Percentiles rank a stretch among this genome's conserved stretches.
Evolutionary conservation across 768 basidiomycete genomes (phyloP).

Genomic region (Suillus lakei): DNA sequence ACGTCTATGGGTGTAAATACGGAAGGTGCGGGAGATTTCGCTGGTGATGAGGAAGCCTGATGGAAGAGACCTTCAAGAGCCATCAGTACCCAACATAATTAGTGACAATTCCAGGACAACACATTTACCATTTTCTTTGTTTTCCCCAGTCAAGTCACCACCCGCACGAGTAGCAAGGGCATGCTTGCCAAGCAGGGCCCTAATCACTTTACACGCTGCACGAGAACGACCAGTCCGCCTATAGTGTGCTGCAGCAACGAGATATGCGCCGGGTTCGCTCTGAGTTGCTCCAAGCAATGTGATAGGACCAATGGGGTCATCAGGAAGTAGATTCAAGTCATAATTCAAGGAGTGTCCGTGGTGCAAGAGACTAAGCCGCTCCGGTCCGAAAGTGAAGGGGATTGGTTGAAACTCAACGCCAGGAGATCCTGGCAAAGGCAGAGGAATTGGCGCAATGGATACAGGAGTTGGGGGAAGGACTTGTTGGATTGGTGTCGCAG

Average conservation of each 20-base stretch:
- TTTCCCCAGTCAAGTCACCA: not conserved
- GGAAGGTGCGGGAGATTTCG: constrained; percentile 14
- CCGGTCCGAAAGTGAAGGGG: constrained; percentile 7
- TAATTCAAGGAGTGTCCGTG: constrained; percentile 34
- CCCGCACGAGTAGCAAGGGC: not conserved
- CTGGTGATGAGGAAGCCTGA: constrained; percentile 12
- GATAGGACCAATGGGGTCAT: constrained; percentile 33
- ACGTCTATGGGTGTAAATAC: constrained; percentile 14
- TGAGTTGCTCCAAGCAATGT: constrained; percentile 30
- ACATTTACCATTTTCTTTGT: constrained; percentile 30
- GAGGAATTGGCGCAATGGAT: constrained; percentile 14
- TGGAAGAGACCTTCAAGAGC: constrained; percentile 16
- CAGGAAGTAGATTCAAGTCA: constrained; percentile 32
- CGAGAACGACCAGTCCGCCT: constrained; percentile 37
- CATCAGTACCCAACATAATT: constrained; percentile 19
- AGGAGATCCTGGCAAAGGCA: constrained; percentile 19
- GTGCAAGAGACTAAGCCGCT: constrained; percentile 29
- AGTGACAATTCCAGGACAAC: constrained; percentile 12
- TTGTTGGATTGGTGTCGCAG: constrained; percentile 6
- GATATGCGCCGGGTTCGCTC: constrained; percentile 37
- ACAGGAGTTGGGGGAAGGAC: constrained; percentile 19
- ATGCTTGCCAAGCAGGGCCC: constrained; percentile 26
- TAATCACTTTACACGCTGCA: constrained; percentile 33
- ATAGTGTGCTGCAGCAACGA: constrained; percentile 36
- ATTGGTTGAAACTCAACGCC: constrained; percentile 11